Percentiles rank a stretch among this genome's conserved stretches.
phyloP scores from a whole-genome alignment of 148 eudicot genomes.

The Silene latifolia region DNA sequence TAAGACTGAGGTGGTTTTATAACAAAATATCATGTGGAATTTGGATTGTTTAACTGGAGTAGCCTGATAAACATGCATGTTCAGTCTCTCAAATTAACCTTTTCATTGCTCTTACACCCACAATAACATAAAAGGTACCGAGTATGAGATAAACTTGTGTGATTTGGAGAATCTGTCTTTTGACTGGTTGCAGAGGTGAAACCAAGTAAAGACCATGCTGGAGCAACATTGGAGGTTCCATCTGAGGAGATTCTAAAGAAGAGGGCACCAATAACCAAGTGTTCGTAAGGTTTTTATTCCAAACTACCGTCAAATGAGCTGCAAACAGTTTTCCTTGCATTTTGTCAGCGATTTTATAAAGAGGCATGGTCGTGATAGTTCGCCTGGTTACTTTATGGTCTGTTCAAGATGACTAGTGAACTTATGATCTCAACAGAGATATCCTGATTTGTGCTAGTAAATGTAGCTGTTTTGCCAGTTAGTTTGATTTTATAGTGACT shows the following conservation, averaged over 20 bases:
- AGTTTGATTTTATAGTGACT: neutral
- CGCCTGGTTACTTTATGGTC: neutral
- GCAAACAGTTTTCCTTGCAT: neutral
- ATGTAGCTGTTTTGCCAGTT: neutral
- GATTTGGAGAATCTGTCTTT: neutral
- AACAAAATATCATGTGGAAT: neutral
- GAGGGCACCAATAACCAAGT: neutral
- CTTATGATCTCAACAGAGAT: neutral
- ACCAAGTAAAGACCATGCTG: conserved; percentile 63
- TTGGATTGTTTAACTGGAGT: neutral
- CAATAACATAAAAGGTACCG: neutral
- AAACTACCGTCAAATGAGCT: neutral
- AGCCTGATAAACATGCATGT: neutral
- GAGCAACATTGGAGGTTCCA: conserved; percentile 73
- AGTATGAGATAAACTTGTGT: neutral
- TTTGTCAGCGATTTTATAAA: neutral
- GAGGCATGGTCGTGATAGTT: neutral
- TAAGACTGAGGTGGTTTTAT: no score
- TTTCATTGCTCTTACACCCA: neutral
- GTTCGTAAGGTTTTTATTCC: conserved; percentile 6
- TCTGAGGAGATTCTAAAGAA: conserved; percentile 64
- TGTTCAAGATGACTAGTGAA: neutral
- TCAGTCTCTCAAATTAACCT: neutral
- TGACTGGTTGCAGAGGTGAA: conserved; percentile 50
- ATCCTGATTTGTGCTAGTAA: neutral